Evolutionary conservation across 768 basidiomycete genomes (phyloP).

Genomic region (Pulveroboletus sp.): DNA sequence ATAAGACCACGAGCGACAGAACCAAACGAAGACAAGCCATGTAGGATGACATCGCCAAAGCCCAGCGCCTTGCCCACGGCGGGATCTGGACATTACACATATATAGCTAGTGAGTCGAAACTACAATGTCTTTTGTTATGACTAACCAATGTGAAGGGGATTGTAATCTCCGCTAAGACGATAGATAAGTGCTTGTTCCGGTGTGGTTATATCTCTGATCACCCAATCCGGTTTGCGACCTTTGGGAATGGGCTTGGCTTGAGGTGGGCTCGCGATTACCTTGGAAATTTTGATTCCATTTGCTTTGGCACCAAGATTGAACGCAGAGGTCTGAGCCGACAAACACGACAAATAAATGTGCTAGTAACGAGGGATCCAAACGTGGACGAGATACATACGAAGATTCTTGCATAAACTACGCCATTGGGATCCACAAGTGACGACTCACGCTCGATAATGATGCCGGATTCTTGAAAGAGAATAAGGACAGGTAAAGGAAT

Average conservation of each 20-base stretch:
- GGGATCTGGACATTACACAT: conserved; percentile 61
- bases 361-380: background rate
- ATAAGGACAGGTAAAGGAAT: background rate
- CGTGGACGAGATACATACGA: conserved; percentile 37
- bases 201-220: conserved; percentile 57
- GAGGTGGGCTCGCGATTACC: conserved; percentile 56
- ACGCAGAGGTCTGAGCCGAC: conserved; percentile 51
- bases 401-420: conserved; percentile 58
- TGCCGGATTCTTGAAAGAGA: conserved; percentile 59
- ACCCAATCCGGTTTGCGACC: conserved; percentile 61
- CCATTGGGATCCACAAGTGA: conserved; percentile 62
- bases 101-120: background rate
- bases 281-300: conserved; percentile 63
- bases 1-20: conserved; percentile 79
- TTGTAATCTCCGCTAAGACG: conserved; percentile 80
- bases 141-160: conserved; percentile 66
- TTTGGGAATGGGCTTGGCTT: conserved; percentile 58
- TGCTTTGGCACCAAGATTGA: conserved; percentile 67
- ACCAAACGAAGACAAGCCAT: conserved; percentile 80
- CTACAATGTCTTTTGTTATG: background rate
- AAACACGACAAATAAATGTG: background rate
- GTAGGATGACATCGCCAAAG: conserved; percentile 83
- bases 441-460: conserved; percentile 66
- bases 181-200: conserved; percentile 68
- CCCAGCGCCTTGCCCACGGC: conserved; percentile 64